phyloP scores from a whole-genome alignment of 176 grass and related monocot species.

The Musa troglodytarum region DNA sequence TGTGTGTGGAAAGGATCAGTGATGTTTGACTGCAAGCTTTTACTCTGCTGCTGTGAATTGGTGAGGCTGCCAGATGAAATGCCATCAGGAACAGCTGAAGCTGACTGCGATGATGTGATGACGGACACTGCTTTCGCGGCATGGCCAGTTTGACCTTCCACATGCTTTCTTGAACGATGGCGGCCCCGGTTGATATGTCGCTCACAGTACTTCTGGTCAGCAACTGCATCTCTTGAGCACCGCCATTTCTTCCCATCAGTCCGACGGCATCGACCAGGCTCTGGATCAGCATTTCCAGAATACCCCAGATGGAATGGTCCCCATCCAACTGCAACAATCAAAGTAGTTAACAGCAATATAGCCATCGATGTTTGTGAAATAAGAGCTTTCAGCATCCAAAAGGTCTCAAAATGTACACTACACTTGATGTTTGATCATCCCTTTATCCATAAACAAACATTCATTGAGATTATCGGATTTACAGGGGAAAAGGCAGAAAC shows the following conservation, averaged over 20 bases:
- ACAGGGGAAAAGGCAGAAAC: too few species aligned
- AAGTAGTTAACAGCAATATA: neutral
- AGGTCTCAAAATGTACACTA: too few species aligned
- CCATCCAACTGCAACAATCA: slow-evolving; percentile 52
- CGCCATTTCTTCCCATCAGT: slow-evolving; percentile 99
- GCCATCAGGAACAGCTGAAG: slow-evolving; percentile 22
- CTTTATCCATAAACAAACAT: neutral
- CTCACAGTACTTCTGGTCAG: slow-evolving; percentile 94
- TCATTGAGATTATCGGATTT: too few species aligned
- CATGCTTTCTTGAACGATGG: slow-evolving; percentile 99
- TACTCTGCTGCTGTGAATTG: slow-evolving; percentile 28
- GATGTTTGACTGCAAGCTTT: slow-evolving; percentile 26
- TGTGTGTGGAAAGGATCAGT: slow-evolving; percentile 39
- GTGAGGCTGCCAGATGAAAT: slow-evolving; percentile 26
- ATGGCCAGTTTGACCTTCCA: slow-evolving; percentile 76
- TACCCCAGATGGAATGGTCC: slow-evolving; percentile 51
- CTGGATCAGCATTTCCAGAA: slow-evolving; percentile 50
- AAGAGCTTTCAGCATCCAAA: neutral
- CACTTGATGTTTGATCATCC: too few species aligned
- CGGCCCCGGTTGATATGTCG: slow-evolving; percentile 90
- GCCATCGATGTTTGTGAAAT: too few species aligned
- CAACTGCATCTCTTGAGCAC: slow-evolving; percentile 77
- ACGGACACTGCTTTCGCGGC: slow-evolving; percentile 23
- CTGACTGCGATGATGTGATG: slow-evolving; percentile 14
- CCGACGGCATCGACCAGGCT: slow-evolving; percentile 86